phyloP scores from a whole-genome alignment of 768 basidiomycete genomes.

The Mycena rosella region DNA sequence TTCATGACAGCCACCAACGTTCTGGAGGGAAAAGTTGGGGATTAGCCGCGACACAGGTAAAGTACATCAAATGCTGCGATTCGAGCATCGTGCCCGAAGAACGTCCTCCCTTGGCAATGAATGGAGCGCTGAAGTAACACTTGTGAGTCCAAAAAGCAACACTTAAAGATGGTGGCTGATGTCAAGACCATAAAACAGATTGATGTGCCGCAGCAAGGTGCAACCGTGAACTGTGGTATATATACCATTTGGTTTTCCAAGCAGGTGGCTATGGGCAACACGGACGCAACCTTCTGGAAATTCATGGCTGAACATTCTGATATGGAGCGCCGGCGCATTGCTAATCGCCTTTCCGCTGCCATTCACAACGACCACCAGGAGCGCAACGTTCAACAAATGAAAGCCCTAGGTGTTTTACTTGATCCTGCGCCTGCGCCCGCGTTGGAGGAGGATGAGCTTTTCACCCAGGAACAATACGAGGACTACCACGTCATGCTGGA shows the following conservation, averaged over 20 bases:
- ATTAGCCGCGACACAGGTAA: background rate
- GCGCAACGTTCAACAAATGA: too few species aligned
- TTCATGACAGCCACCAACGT: background rate
- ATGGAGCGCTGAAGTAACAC: background rate
- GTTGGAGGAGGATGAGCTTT: too few species aligned
- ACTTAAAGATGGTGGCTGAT: background rate
- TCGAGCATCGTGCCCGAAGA: background rate
- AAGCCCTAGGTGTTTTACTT: too few species aligned
- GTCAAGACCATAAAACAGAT: background rate
- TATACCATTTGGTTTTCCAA: background rate
- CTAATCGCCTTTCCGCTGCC: too few species aligned
- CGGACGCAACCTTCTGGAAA: too few species aligned
- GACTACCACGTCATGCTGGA: too few species aligned
- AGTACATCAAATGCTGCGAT: slow-evolving; percentile 1
- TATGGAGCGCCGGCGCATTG: too few species aligned
- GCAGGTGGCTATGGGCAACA: too few species aligned
- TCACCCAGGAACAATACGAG: too few species aligned
- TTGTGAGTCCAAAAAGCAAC: background rate
- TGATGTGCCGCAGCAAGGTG: background rate
- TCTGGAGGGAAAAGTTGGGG: background rate
- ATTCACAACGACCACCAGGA: too few species aligned
- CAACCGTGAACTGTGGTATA: background rate
- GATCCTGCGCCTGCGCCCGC: too few species aligned
- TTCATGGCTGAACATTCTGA: too few species aligned
- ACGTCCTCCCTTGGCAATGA: background rate